Evolutionary conservation across 2,329 filamentous ascomycete species (phyloP).

Genomic region (Aspergillus thermomutatus): DNA sequence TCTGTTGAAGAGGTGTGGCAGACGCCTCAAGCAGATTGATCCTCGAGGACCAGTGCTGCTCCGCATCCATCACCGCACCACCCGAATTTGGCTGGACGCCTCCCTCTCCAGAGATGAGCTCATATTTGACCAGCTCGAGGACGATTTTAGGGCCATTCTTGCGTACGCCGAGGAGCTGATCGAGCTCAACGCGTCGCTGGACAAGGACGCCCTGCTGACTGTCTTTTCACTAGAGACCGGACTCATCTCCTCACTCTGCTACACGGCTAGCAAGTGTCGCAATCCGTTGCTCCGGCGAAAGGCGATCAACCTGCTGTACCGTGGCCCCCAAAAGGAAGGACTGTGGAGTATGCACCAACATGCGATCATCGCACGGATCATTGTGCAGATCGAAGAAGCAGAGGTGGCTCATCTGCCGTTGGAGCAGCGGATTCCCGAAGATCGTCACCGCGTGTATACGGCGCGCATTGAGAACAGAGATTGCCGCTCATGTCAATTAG

Average conservation of each 20-base stretch:
- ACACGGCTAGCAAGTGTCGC: constrained; percentile 30
- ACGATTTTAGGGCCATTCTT: constrained; percentile 10
- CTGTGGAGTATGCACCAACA: constrained; percentile 13
- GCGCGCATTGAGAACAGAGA: not conserved
- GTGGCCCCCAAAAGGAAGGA: constrained; percentile 13
- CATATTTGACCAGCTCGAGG: constrained; percentile 7
- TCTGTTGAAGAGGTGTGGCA: constrained; percentile 2
- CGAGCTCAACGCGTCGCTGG: not conserved
- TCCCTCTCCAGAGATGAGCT: constrained; percentile 6
- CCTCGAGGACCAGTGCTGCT: constrained; percentile 13
- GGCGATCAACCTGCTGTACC: constrained; percentile 19
- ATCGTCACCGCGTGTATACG: constrained; percentile 4
- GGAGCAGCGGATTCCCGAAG: constrained; percentile 10
- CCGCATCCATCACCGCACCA: constrained; percentile 12
- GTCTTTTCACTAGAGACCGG: constrained; percentile 26
- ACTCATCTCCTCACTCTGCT: constrained; percentile 32
- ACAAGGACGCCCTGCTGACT: not conserved
- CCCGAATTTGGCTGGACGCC: constrained; percentile 8
- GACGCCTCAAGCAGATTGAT: constrained; percentile 2
- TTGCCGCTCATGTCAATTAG: not conserved
- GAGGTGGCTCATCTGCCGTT: constrained; percentile 5
- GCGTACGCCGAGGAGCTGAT: constrained; percentile 9
- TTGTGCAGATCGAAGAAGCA: constrained; percentile 17
- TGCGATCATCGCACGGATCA: constrained; percentile 1
- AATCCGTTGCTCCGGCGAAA: constrained; percentile 27